Base-by-base conservation (phyloP, 345 rosid genomes). In the Punica granatum region DNA sequence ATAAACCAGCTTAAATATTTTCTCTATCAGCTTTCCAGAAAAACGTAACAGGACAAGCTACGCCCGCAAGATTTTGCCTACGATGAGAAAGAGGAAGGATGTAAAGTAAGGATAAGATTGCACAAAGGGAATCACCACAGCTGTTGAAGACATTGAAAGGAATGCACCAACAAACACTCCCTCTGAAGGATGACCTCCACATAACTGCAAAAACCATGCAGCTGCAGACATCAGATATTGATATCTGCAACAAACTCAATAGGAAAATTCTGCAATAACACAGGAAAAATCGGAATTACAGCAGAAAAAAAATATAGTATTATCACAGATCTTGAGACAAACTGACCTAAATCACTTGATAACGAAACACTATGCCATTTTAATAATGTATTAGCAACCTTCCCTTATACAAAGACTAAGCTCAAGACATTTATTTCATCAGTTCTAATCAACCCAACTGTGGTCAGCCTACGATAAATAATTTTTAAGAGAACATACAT, bases 61-160 rank as follows among this genome's bases (percentile, higher is more conserved):
- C 14, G 25, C 61, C 34, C 19, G 19, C 11, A 26, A 30, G 19
- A 26, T 26, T 30, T 56, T 13, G 19, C 34, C 30, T 56, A 56
- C 28, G 4, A 56, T 56, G 11, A 9, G 48, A 63, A 65, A 28
- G 34, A 68, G 9, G 60, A 10, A 41, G 31, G 30, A 7, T 1
- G 19, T 18, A 30, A 51, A 16, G n/a, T 56, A 60, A 25, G 44
- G 19, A 65, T 21, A 18, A 19, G 48, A 58, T 25, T 39, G 42
- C 28, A n/a, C 70, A 69, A 71, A 21, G 65, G 54, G 58, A 36
- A 67, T 80, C 85, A 91, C 97, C 96, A 91, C 97, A 31, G 97
- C 97, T 64, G 97, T 91, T 19, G 96, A 91, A 75, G 97, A 91
- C 97, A 91, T 88, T 33, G 97, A 91, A 67, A 91, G 87, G 75